Evolutionary conservation across 768 basidiomycete genomes (phyloP).

Genomic region (Mycena kentingensis): DNA sequence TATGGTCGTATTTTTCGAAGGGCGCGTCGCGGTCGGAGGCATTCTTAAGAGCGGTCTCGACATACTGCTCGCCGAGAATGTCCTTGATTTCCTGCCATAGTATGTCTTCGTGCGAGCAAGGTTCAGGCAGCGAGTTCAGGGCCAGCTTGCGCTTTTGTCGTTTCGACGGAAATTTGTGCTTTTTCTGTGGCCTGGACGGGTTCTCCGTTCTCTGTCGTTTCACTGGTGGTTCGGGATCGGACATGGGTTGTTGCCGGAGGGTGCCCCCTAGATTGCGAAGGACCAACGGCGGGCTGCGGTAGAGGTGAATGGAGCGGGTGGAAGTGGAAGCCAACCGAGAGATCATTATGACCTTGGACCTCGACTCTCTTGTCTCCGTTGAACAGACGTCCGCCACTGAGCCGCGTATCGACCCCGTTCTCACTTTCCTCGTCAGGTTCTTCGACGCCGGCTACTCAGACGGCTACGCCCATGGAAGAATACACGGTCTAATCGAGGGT

Average conservation of each 20-base stretch:
- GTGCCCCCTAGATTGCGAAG: too few relatives aligned
- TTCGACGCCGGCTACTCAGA: constrained; percentile 76
- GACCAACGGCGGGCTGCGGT: too few relatives aligned
- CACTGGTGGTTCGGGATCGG: too few relatives aligned
- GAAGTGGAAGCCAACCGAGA: too few relatives aligned
- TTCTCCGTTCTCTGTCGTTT: too few relatives aligned
- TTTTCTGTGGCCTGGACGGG: too few relatives aligned
- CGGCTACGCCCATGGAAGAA: constrained; percentile 81
- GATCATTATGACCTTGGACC: constrained; percentile 52
- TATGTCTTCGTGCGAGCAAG: constrained; percentile 74
- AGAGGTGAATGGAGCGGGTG: too few relatives aligned
- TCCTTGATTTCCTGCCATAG: constrained; percentile 68
- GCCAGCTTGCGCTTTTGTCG: constrained; percentile 34
- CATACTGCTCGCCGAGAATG: constrained; percentile 62
- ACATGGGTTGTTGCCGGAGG: too few relatives aligned
- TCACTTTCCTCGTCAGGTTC: constrained; percentile 53
- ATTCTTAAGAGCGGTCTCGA: constrained; percentile 49
- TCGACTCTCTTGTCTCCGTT: constrained; percentile 60
- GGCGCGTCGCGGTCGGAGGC: constrained; percentile 61
- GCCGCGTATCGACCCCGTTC: neutral
- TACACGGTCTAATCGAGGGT: constrained; percentile 91
- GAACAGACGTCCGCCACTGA: constrained; percentile 57
- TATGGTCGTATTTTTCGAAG: constrained; percentile 57
- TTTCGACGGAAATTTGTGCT: too few relatives aligned
- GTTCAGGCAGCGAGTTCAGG: constrained; percentile 54